Percentiles rank a stretch among this genome's conserved stretches.
Conservation (phyloP, 2,329 filamentous ascomycete genomes). For the Sclerotinia glacialis region DNA sequence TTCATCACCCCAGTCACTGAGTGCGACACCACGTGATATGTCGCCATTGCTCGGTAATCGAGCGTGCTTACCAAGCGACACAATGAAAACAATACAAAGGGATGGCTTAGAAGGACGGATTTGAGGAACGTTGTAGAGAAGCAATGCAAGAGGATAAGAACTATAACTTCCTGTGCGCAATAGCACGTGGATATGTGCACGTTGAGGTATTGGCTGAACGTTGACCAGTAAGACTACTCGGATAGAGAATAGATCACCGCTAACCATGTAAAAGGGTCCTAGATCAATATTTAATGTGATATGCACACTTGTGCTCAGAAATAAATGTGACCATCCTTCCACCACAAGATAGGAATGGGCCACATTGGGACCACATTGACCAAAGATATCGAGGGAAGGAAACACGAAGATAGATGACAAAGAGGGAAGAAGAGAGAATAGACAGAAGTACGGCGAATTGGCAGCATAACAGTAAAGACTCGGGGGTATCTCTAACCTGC, state of each 20-base stretch:
- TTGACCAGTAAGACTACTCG: conserved; percentile 6
- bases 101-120: background rate
- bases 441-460: background rate
- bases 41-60: conserved; percentile 27
- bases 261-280: conserved; percentile 12
- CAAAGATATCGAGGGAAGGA: background rate
- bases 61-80: conserved; percentile 22
- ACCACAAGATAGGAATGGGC: background rate
- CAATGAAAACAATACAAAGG: background rate
- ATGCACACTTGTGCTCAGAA: conserved; percentile 10
- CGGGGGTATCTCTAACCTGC: conserved; percentile 16
- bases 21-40: conserved; percentile 35
- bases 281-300: conserved; percentile 4
- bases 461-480: conserved; percentile 10
- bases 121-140: conserved; percentile 3
- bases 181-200: conserved; percentile 15
- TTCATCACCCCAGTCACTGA: background rate
- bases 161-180: conserved; percentile 7
- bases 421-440: background rate
- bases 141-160: conserved; percentile 18
- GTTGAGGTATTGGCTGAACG: background rate
- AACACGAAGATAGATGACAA: background rate
- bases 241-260: conserved; percentile 7
- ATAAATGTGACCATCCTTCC: background rate
- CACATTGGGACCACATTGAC: background rate